phyloP scores from a whole-genome alignment of 352 stramenopile species.

The Phytopythium delawarense region DNA sequence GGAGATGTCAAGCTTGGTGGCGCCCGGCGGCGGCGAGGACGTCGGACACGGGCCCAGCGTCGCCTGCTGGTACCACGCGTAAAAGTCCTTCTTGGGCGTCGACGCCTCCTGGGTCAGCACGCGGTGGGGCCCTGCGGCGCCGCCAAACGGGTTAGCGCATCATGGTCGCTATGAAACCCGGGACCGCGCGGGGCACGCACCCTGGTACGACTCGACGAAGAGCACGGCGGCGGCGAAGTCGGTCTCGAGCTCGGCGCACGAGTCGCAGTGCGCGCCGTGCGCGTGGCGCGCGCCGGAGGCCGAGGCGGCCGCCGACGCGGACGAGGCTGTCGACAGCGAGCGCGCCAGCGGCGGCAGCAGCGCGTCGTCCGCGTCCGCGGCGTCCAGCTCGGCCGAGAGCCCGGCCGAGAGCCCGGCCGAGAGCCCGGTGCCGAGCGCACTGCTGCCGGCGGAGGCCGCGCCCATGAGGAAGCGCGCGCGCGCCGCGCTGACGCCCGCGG shows the following conservation, averaged over 20 bases:
- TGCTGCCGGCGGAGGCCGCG: slow-evolving; percentile 11
- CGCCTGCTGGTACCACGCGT: slow-evolving; percentile 75
- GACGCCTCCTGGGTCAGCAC: slow-evolving; percentile 73
- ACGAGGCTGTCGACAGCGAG: slow-evolving; percentile 31
- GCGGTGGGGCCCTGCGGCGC: slow-evolving; percentile 40
- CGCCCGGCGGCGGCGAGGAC: slow-evolving; percentile 21
- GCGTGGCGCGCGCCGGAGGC: slow-evolving; percentile 11
- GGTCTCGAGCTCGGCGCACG: slow-evolving; percentile 53
- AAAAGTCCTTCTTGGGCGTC: slow-evolving; percentile 73
- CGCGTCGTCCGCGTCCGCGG: slow-evolving; percentile 24
- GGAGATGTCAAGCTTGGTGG: slow-evolving; percentile 49
- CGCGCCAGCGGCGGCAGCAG: slow-evolving; percentile 11
- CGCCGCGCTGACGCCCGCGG: slow-evolving; percentile 31
- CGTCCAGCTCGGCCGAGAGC: slow-evolving; percentile 36
- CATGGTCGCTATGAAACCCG: too few relatives aligned
- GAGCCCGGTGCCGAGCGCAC: slow-evolving; percentile 1
- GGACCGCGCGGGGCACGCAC: slow-evolving; percentile 1
- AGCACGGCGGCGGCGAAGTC: slow-evolving; percentile 71
- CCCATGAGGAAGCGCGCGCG: slow-evolving; percentile 40
- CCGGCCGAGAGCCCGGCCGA: background rate
- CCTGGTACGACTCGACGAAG: slow-evolving; percentile 81
- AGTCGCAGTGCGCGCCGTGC: slow-evolving; percentile 31
- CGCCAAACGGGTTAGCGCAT: background rate
- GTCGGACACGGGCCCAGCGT: slow-evolving; percentile 52
- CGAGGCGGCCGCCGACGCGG: slow-evolving; percentile 11